These are phyloP conservation scores for Cladophialophora immunda DNA, from an alignment of 2,329 filamentous ascomycete genomes.

Conservation along the genomic window DNA sequence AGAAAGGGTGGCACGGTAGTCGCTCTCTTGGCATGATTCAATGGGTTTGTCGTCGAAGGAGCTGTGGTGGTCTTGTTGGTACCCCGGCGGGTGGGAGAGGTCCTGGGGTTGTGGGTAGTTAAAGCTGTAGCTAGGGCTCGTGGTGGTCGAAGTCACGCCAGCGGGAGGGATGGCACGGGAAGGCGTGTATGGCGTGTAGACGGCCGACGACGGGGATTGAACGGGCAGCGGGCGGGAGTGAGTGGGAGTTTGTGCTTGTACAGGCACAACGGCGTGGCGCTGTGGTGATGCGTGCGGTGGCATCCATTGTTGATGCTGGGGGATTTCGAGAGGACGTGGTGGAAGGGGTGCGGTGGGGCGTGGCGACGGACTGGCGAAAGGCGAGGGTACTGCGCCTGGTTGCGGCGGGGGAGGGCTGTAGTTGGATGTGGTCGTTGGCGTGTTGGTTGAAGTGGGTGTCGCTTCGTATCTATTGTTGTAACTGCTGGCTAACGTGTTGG, in stretches of 20 bases:
- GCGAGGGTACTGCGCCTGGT: constrained; percentile 28
- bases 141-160: constrained; percentile 18
- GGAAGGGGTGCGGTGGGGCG: constrained; percentile 20
- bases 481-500: constrained; percentile 30
- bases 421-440: constrained; percentile 3
- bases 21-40: constrained; percentile 31
- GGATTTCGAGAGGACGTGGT: constrained; percentile 20
- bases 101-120: constrained; percentile 23
- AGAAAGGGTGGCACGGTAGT: constrained; percentile 25
- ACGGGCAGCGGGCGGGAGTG: constrained; percentile 24
- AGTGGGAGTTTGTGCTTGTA: constrained; percentile 25
- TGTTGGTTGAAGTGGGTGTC: constrained; percentile 22
- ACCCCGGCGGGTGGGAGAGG: constrained; percentile 45
- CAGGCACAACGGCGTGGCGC: constrained; percentile 18
- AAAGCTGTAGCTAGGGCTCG: constrained; percentile 16
- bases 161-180: constrained; percentile 24
- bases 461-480: constrained; percentile 32
- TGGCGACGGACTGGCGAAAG: constrained; percentile 5
- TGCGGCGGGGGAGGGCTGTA: constrained; percentile 32
- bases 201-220: constrained; percentile 5
- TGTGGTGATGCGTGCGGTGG: constrained; percentile 20
- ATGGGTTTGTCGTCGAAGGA: constrained; percentile 38
- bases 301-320: constrained; percentile 6
- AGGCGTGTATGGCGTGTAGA: constrained; percentile 20
- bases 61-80: constrained; percentile 43